phyloP scores from a whole-genome alignment of 2,329 filamentous ascomycete species.

The Colletotrichum nymphaeae region DNA sequence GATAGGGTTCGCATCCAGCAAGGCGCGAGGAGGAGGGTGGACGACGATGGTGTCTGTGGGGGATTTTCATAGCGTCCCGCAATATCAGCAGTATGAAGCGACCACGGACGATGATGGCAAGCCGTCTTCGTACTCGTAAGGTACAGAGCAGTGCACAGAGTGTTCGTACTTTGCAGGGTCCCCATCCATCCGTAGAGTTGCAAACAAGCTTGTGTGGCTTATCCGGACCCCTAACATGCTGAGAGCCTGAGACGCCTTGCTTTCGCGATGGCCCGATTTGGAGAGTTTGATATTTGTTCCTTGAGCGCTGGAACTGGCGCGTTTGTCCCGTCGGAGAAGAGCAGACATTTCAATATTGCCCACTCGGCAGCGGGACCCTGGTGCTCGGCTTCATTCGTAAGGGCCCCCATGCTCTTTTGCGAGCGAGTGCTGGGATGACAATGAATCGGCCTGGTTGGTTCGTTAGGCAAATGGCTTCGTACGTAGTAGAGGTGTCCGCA shows the following conservation, averaged over 20 bases:
- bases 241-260: not conserved
- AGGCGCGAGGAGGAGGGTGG: not conserved
- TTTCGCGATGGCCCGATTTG: not conserved
- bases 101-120: not conserved
- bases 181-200: not conserved
- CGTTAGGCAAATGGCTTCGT: not conserved
- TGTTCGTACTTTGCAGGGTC: not conserved
- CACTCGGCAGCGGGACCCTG: not conserved
- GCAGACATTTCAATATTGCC: constrained; percentile 2
- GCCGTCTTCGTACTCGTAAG: not conserved
- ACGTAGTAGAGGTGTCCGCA: not conserved
- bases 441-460: not conserved
- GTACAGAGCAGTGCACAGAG: not conserved
- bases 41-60: constrained; percentile 8
- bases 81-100: not conserved
- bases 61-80: constrained; percentile 11
- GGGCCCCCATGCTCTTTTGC: not conserved
- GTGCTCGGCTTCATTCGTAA: not conserved
- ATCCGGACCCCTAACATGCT: not conserved
- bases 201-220: not conserved
- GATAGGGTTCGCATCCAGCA: not conserved
- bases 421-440: not conserved
- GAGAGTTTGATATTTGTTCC: not conserved
- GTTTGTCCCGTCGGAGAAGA: not conserved
- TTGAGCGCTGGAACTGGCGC: not conserved